These are phyloP conservation scores for Gossypium gossypioides DNA, from an alignment of 441 rosid genomes.

Conservation along the genomic window DNA sequence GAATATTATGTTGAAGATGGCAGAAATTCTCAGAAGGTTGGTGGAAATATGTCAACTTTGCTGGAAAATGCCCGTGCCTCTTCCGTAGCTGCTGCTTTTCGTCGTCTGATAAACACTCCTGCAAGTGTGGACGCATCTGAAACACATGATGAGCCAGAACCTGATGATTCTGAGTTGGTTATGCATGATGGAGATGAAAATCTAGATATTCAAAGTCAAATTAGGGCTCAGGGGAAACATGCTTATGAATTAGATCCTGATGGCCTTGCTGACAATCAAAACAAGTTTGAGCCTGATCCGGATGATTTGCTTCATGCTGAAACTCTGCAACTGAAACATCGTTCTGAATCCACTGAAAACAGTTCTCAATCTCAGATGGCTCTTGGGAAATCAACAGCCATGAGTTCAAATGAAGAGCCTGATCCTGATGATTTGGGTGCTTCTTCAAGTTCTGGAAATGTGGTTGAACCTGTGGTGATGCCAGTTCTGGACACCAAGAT, in stretches of 20 bases:
- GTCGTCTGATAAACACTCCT: conserved; percentile 36
- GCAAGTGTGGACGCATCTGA: conserved; percentile 24
- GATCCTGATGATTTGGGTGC: conserved; percentile 27
- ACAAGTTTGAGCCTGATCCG: conserved; percentile 40
- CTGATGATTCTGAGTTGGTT: conserved; percentile 38
- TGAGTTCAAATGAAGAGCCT: conserved; percentile 19
- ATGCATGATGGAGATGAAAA: conserved; percentile 13
- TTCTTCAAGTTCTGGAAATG: conserved; percentile 10
- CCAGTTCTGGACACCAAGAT: conserved; percentile 12
- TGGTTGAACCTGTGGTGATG: conserved; percentile 13
- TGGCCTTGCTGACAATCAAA: conserved; percentile 23
- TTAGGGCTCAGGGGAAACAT: conserved; percentile 14
- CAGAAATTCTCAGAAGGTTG: conserved; percentile 47
- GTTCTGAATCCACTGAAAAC: neutral
- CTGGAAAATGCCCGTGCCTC: conserved; percentile 59
- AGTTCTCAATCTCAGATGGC: neutral
- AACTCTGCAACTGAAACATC: conserved; percentile 8
- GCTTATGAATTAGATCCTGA: conserved; percentile 33
- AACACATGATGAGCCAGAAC: conserved; percentile 53
- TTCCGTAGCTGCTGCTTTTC: conserved; percentile 83
- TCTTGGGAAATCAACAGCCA: conserved; percentile 1
- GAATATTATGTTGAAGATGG: conserved; percentile 29
- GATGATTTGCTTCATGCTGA: conserved; percentile 13
- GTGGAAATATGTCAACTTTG: conserved; percentile 48
- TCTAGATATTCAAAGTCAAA: conserved; percentile 4